These are phyloP conservation scores for Athelia sp. DNA, from an alignment of 1,284 basidiomycete species.

Conservation along the genomic window DNA sequence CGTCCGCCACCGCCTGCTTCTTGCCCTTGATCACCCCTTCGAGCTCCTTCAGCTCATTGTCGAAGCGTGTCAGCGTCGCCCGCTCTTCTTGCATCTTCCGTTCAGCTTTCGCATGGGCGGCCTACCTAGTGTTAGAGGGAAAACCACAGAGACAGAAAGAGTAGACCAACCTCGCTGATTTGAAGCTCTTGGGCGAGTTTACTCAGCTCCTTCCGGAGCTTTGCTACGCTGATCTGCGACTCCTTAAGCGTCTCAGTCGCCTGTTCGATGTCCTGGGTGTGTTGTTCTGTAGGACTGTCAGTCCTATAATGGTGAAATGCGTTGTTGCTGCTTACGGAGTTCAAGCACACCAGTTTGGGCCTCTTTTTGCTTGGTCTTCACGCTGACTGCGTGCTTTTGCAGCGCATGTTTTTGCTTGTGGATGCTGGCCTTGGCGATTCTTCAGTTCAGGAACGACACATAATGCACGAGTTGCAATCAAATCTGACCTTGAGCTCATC, in stretches of 20 bases:
- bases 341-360: constrained; percentile 86
- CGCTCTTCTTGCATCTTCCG: constrained; percentile 77
- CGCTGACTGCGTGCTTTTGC: constrained; percentile 73
- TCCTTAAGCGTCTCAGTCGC: constrained; percentile 59
- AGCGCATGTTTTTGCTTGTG: constrained; percentile 76
- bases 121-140: constrained; percentile 2
- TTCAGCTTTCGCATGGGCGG: constrained; percentile 53
- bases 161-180: constrained; percentile 43
- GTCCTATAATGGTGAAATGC: neutral
- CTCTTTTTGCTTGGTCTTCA: constrained; percentile 89
- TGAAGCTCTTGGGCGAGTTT: constrained; percentile 51
- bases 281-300: constrained; percentile 58
- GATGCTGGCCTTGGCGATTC: constrained; percentile 60
- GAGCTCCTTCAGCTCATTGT: constrained; percentile 82
- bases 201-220: constrained; percentile 62
- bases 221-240: constrained; percentile 52
- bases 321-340: constrained; percentile 63
- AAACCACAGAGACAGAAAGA: neutral
- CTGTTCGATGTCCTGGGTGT: constrained; percentile 71
- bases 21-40: constrained; percentile 80
- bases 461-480: neutral
- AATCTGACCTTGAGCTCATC: constrained; percentile 83
- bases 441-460: neutral
- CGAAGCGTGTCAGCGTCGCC: constrained; percentile 83
- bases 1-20: constrained; percentile 70